phyloP scores from a whole-genome alignment of 345 rosid genomes.

The Citrus glauca region DNA sequence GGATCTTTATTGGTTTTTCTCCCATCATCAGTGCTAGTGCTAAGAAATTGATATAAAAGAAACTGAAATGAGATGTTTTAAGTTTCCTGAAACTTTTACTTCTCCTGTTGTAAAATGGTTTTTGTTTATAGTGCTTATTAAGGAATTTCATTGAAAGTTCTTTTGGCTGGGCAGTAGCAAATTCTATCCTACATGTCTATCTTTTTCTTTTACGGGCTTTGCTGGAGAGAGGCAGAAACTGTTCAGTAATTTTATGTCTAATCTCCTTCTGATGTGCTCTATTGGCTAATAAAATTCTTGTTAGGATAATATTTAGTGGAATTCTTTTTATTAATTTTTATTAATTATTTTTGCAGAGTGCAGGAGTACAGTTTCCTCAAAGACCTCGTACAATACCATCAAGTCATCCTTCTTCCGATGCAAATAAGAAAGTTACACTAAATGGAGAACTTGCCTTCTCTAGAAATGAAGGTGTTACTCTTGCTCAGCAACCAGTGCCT shows the following conservation, averaged over 20 bases:
- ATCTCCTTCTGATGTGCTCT: neutral
- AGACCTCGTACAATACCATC: constrained; percentile 36
- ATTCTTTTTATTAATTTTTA: neutral
- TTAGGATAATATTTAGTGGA: neutral
- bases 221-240: neutral
- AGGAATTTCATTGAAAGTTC: neutral
- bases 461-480: constrained; percentile 41
- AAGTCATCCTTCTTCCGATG: constrained; percentile 35
- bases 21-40: neutral
- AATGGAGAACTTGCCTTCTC: constrained; percentile 58
- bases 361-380: constrained; percentile 86
- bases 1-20: neutral
- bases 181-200: neutral
- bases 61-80: neutral
- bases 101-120: neutral
- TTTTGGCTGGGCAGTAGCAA: neutral
- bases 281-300: neutral
- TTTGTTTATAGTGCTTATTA: neutral
- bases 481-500: constrained; percentile 40
- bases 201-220: neutral
- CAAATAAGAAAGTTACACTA: constrained; percentile 39
- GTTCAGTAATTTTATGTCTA: neutral
- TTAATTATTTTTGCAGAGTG: constrained; percentile 41
- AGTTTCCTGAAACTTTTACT: neutral
- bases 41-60: neutral